These are phyloP conservation scores for Picochlorum sp. DNA, from an alignment of 139 green algal genomes.

Conservation along the genomic window DNA sequence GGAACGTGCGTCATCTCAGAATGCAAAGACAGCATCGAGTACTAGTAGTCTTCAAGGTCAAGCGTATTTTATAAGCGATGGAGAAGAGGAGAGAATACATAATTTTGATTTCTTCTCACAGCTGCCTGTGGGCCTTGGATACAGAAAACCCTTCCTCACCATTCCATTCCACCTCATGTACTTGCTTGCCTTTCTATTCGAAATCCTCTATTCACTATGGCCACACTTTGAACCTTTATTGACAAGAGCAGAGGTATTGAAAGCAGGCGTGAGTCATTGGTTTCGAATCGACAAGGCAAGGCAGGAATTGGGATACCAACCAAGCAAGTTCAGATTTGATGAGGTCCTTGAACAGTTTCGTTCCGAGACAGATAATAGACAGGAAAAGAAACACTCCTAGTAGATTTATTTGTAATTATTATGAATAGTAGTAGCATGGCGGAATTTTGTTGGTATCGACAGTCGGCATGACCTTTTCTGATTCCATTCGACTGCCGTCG, in stretches of 20 bases:
- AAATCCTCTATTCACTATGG: neutral
- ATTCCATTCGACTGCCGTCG: no score
- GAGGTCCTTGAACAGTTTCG: slow-evolving; percentile 16
- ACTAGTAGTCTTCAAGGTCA: slow-evolving; percentile 17
- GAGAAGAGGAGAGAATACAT: slow-evolving; percentile 14
- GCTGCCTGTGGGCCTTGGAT: slow-evolving; percentile 21
- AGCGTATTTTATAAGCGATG: slow-evolving; percentile 19
- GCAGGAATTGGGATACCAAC: slow-evolving; percentile 11
- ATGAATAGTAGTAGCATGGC: no score
- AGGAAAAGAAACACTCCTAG: no score
- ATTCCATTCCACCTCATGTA: slow-evolving; percentile 2
- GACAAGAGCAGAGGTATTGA: slow-evolving; percentile 16
- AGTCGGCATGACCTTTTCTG: no score
- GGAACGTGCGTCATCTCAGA: neutral
- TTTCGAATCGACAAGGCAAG: slow-evolving; percentile 11
- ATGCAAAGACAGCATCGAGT: neutral
- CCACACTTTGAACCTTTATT: slow-evolving; percentile 1
- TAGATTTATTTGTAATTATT: no score
- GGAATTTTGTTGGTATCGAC: no score
- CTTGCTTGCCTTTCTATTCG: neutral
- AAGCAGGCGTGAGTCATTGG: slow-evolving; percentile 13
- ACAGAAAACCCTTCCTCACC: slow-evolving; percentile 7
- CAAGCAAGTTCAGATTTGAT: slow-evolving; percentile 1
- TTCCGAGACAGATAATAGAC: no score
- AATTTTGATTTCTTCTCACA: slow-evolving; percentile 27